phyloP scores from a whole-genome alignment of 1,284 basidiomycete genomes.

The Boletellus dicymbophilus region DNA sequence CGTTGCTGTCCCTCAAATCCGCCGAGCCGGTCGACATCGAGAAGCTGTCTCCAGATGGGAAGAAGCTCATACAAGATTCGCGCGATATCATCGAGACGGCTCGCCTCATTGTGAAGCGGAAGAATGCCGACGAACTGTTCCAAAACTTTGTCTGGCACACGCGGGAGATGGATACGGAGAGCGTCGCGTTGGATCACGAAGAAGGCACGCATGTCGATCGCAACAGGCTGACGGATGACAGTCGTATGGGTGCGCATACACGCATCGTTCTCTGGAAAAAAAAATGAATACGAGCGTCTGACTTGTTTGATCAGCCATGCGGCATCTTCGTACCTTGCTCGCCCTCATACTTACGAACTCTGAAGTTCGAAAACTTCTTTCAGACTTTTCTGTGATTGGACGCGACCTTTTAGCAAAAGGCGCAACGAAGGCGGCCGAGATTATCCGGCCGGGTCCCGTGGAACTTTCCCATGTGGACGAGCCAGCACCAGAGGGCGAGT shows the following conservation, averaged over 20 bases:
- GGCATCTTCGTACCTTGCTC: conserved; percentile 84
- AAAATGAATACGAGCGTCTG: not conserved
- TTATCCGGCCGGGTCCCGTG: conserved; percentile 69
- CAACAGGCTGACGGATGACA: conserved; percentile 60
- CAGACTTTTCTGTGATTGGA: conserved; percentile 81
- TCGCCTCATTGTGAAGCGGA: conserved; percentile 69
- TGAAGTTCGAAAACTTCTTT: conserved; percentile 87
- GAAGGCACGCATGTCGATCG: conserved; percentile 54
- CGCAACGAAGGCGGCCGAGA: conserved; percentile 74
- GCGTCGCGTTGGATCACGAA: conserved; percentile 44
- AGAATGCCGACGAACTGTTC: conserved; percentile 89
- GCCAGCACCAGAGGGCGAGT: conserved; percentile 64
- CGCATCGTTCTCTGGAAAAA: not conserved
- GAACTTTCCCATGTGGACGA: conserved; percentile 69
- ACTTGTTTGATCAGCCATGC: conserved; percentile 52
- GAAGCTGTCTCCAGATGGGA: conserved; percentile 77
- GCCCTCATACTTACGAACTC: conserved; percentile 88
- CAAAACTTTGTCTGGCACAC: conserved; percentile 87
- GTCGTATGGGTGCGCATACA: conserved; percentile 49
- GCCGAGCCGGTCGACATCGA: conserved; percentile 68
- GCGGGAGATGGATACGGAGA: conserved; percentile 50
- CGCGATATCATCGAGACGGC: conserved; percentile 74
- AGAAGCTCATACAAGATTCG: conserved; percentile 73
- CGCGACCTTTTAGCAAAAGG: conserved; percentile 85
- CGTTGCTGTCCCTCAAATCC: conserved; percentile 66